These are phyloP conservation scores for Trichosporon coremiiforme DNA, from an alignment of 1,284 basidiomycete genomes.

Conservation along the genomic window DNA sequence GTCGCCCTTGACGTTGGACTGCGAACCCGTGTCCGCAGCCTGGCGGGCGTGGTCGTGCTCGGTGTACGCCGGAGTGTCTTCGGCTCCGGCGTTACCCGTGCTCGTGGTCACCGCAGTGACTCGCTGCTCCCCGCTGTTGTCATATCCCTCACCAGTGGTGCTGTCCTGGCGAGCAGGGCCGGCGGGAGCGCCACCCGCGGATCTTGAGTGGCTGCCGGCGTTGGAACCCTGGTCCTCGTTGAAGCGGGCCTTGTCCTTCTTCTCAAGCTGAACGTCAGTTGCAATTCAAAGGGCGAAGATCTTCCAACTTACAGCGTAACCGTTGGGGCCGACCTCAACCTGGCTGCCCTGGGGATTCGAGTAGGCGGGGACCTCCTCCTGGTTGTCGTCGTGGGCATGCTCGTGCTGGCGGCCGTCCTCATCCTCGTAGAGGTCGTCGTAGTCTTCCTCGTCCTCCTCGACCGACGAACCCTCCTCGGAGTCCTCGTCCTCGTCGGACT, in stretches of 20 bases:
- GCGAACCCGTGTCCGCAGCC: slow-evolving; percentile 1
- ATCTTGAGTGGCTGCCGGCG: slow-evolving; percentile 12
- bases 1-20: slow-evolving; percentile 1
- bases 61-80: slow-evolving; percentile 18
- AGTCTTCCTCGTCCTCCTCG: slow-evolving; percentile 65
- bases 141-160: slow-evolving; percentile 19
- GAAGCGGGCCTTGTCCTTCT: slow-evolving; percentile 48
- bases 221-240: slow-evolving; percentile 17
- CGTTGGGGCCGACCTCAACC: slow-evolving; percentile 65
- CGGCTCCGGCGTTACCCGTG: slow-evolving; percentile 14
- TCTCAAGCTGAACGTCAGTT: slow-evolving; percentile 44
- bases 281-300: no score
- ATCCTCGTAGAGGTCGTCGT: slow-evolving; percentile 58
- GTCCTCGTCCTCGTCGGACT: slow-evolving; percentile 69
- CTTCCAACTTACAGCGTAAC: slow-evolving; percentile 66
- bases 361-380: slow-evolving; percentile 59
- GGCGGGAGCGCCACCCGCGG: slow-evolving; percentile 22
- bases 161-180: slow-evolving; percentile 18
- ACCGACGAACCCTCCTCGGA: slow-evolving; percentile 73
- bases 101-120: slow-evolving; percentile 12
- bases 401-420: slow-evolving; percentile 64
- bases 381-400: slow-evolving; percentile 43
- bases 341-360: slow-evolving; percentile 50
- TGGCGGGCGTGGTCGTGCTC: slow-evolving; percentile 7
- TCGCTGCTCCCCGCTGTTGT: slow-evolving; percentile 16